Conservation (phyloP, 2,329 filamentous ascomycete genomes). For the Pseudogymnoascus sp. region DNA sequence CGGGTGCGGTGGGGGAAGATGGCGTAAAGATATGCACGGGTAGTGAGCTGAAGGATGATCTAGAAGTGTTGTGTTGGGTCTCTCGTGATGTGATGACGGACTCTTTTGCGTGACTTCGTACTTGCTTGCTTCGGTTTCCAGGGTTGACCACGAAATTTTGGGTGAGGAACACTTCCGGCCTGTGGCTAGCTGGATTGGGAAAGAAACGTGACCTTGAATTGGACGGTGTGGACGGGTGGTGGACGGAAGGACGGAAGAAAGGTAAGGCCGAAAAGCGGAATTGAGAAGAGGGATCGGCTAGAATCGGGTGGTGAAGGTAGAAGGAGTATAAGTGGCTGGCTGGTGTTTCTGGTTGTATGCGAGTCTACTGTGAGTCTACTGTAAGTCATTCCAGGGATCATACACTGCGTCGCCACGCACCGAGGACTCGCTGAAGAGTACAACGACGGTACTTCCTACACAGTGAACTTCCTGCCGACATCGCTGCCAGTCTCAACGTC, state of each 20-base stretch:
- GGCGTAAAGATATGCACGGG: background rate
- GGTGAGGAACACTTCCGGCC: conserved; percentile 3
- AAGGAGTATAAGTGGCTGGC: background rate
- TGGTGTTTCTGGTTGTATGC: background rate
- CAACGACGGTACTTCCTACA: background rate
- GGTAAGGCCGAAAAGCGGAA: conserved; percentile 2
- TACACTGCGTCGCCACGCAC: background rate
- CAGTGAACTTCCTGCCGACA: background rate
- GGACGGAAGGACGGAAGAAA: background rate
- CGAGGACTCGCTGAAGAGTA: background rate
- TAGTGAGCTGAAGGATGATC: background rate
- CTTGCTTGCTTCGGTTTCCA: too few species aligned
- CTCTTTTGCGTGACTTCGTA: background rate
- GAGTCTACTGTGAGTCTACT: background rate
- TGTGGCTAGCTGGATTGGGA: background rate
- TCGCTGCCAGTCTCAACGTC: background rate
- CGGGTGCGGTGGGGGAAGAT: background rate
- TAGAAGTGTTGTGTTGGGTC: background rate
- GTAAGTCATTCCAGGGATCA: background rate
- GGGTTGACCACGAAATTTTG: background rate
- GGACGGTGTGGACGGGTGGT: background rate
- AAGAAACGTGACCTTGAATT: background rate
- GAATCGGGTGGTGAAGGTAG: background rate
- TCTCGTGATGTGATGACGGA: background rate
- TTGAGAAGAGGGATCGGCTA: background rate